phyloP scores from a whole-genome alignment of 768 basidiomycete genomes.

The Mycena chlorophos region DNA sequence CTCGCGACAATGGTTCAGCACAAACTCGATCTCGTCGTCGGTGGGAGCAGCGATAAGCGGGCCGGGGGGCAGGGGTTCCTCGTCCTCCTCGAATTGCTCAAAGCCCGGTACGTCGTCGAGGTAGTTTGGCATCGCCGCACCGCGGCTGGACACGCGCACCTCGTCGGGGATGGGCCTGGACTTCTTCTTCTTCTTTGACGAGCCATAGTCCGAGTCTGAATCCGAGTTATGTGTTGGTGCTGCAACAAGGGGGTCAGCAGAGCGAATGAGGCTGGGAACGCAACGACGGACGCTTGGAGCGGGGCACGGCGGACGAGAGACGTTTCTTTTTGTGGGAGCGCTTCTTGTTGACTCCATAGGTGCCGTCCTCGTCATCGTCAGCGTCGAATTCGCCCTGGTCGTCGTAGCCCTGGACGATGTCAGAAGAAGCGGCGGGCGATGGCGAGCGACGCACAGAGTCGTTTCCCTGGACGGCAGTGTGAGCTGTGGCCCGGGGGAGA shows the following conservation, averaged over 20 bases:
- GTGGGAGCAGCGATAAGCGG: slow-evolving; percentile 56
- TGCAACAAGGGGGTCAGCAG: slow-evolving; percentile 44
- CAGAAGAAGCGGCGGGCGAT: slow-evolving; percentile 21
- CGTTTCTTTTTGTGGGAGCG: slow-evolving; percentile 68
- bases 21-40: slow-evolving; percentile 88
- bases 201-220: slow-evolving; percentile 86
- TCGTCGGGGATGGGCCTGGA: slow-evolving; percentile 60
- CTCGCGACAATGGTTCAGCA: slow-evolving; percentile 84
- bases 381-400: slow-evolving; percentile 62
- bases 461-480: slow-evolving; percentile 41
- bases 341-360: slow-evolving; percentile 76
- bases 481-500: slow-evolving; percentile 9
- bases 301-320: slow-evolving; percentile 43
- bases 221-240: slow-evolving; percentile 50
- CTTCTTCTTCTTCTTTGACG: slow-evolving; percentile 85
- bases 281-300: slow-evolving; percentile 56
- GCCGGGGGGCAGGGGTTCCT: slow-evolving; percentile 32
- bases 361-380: slow-evolving; percentile 70
- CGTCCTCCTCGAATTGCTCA: slow-evolving; percentile 68
- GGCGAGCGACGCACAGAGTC: slow-evolving; percentile 53
- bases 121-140: slow-evolving; percentile 82
- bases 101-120: slow-evolving; percentile 80
- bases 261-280: slow-evolving; percentile 22
- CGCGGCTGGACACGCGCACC: slow-evolving; percentile 74
- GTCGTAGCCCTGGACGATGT: slow-evolving; percentile 43